Evolutionary conservation across 495 filamentous ascomycete species (phyloP).

Genomic region (Hypomontagnella submonticulosa): DNA sequence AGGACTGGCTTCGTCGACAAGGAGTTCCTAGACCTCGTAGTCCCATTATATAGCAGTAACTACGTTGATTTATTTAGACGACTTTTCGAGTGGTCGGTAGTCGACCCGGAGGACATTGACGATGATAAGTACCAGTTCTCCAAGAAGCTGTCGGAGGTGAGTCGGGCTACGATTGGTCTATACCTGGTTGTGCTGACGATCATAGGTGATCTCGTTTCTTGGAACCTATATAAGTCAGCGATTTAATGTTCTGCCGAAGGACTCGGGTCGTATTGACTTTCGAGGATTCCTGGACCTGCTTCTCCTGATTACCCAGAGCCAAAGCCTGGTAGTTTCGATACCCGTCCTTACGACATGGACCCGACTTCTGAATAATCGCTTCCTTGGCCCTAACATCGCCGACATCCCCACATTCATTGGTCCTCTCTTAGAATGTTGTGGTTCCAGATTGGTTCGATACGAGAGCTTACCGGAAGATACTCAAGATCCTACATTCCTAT

Average conservation of each 20-base stretch:
- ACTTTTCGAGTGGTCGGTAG: conserved; percentile 83
- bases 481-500: conserved; percentile 79
- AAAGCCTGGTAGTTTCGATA: conserved; percentile 91
- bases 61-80: conserved; percentile 77
- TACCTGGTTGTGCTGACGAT: conserved; percentile 35
- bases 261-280: conserved; percentile 68
- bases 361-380: conserved; percentile 74
- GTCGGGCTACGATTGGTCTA: conserved; percentile 14
- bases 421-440: conserved; percentile 81
- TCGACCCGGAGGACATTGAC: conserved; percentile 82
- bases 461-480: conserved; percentile 84
- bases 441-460: conserved; percentile 80
- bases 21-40: conserved; percentile 81
- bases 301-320: conserved; percentile 79
- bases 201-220: conserved; percentile 82
- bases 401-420: conserved; percentile 73
- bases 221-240: conserved; percentile 85
- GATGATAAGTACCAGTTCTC: conserved; percentile 91
- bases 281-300: conserved; percentile 83
- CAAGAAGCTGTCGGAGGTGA: conserved; percentile 93
- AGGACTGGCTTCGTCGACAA: conserved; percentile 78
- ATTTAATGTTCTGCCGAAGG: conserved; percentile 65
- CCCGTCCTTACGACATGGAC: conserved; percentile 92
- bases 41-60: conserved; percentile 77
- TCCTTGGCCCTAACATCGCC: conserved; percentile 70